Base-by-base conservation (phyloP, 148 eudicot genomes). In the Fallopia convolvulus region DNA sequence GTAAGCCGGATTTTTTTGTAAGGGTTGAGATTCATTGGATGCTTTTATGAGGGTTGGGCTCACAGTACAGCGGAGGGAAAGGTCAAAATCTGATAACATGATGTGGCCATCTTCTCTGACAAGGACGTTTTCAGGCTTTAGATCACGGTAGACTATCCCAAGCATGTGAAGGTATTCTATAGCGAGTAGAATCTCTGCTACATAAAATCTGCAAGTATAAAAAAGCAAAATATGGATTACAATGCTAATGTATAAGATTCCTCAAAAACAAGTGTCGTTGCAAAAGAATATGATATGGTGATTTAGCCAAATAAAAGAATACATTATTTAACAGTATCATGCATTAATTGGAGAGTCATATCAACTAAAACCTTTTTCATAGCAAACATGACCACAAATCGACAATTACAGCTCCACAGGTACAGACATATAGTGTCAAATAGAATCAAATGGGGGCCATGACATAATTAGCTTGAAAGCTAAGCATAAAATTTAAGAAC, bases 11-110 rank as follows among this genome's bases (percentile, higher is more conserved):
- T 81, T 85, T 80, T 88, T 89, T 56, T 82, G 81, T 14, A 82
- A 74, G 70, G 86, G 77, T 32, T 85, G 91, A 0, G 53, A 76
- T 8, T 85, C 92, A 30, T 80, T 26, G 26, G 87, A 75, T 30
- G 92, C 89, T 68, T 87, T 87, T 33, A 93, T 92, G 1, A 93
- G 91, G 5, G 92, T 91, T 8, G 98, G 98, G 81, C 92, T 89
- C 75, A 88, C 91, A 3, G 93, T 83, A 84, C 94, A 93, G 30
- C 97, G 91, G 30, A 93, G 94, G 2, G 98, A 94, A 14, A 94
- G 86, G 77, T 94, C 98, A 73, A 94, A 94, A 78, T 94, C 98
- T n/a, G 95, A 89, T 75, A 94, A 88, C 0, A 87, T 92, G 21
- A 94, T 84, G 82, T 94, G 98, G 23, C 98, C 98, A 0, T 90